Evolutionary conservation across 176 grass and related monocot species (phyloP), one percentile per base, ranked within the genome.

Genomic region (Oryza rufipogon): DNA sequence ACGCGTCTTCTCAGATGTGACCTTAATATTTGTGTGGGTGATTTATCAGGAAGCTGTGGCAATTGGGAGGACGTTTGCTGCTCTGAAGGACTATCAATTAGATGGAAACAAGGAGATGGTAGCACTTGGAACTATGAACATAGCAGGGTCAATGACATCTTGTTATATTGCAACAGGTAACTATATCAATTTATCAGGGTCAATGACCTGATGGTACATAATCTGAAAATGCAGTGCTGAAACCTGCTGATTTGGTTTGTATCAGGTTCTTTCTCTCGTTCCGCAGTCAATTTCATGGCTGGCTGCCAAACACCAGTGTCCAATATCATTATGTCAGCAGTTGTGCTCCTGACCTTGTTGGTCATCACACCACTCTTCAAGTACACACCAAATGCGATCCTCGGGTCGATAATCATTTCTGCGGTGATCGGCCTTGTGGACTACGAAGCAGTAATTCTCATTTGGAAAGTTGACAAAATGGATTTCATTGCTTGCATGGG

Each of bases 81-180:
- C 89, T 14, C 74, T 99, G 66, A 99, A 99, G 85, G 96, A 82
- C 76, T 96, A 99, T 76, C 89, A 96, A 36, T 70, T 96, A 41
- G 93, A 99, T 87, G 96, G 96, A 77, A 99, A 99, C 74, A 99
- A 99, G 71, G 96, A 99, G 90, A 99, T 96, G 96, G 83, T 99
- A 45, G 96, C 96, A 23, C 82, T 99, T 79, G 93, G 96, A 86
- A 94, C 91, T 20, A 99, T 99, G 96, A 99, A 99, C 44, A 66
- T 96, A 23, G 76, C 92, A 71, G 96, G 96, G 8, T 99, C 96
- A 12, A 99, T 99, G 93, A 89, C 93, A 7, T 99, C 96, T 66
- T 99, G 96, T 79, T 99, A 99, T 81, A 80, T 94, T 15, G 84
- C 96, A 14, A 99, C 96, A 76, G 96, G 96, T 92, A 84, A 15